These are phyloP conservation scores for Taxillus chinensis DNA, from an alignment of 164 flowering plant genomes.

Conservation along the genomic window DNA sequence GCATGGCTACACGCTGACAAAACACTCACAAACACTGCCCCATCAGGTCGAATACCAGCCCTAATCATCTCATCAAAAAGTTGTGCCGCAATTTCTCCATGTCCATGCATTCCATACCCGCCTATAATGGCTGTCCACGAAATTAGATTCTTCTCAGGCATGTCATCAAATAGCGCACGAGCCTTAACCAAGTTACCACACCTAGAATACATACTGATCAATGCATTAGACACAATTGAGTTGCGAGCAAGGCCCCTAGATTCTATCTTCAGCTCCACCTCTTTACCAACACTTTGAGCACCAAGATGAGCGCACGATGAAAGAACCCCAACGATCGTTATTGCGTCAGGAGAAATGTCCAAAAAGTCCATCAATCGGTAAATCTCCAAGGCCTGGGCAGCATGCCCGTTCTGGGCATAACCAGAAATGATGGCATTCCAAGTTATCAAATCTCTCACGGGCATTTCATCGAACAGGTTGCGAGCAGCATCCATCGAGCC, in stretches of 20 bases:
- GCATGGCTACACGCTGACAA: slow-evolving; percentile 89
- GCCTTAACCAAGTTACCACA: slow-evolving; percentile 69
- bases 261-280: slow-evolving; percentile 44
- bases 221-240: slow-evolving; percentile 44
- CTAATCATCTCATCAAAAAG: slow-evolving; percentile 64
- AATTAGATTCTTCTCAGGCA: slow-evolving; percentile 48
- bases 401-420: slow-evolving; percentile 73
- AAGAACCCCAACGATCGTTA: slow-evolving; percentile 63
- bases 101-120: slow-evolving; percentile 91
- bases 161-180: slow-evolving; percentile 41
- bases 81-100: slow-evolving; percentile 47
- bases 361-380: slow-evolving; percentile 41
- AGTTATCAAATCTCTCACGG: slow-evolving; percentile 53
- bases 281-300: slow-evolving; percentile 42
- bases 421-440: slow-evolving; percentile 96
- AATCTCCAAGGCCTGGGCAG: slow-evolving; percentile 51
- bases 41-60: slow-evolving; percentile 51
- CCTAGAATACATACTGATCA: slow-evolving; percentile 73
- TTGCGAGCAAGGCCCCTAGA: slow-evolving; percentile 34
- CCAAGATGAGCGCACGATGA: slow-evolving; percentile 82
- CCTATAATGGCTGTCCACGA: slow-evolving; percentile 81
- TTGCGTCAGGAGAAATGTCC: slow-evolving; percentile 53
- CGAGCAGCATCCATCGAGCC: slow-evolving; percentile 44
- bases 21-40: slow-evolving; percentile 52
- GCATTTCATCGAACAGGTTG: slow-evolving; percentile 51